Base-by-base conservation (phyloP, 148 eudicot genomes). In the Chenopodium suecicum region DNA sequence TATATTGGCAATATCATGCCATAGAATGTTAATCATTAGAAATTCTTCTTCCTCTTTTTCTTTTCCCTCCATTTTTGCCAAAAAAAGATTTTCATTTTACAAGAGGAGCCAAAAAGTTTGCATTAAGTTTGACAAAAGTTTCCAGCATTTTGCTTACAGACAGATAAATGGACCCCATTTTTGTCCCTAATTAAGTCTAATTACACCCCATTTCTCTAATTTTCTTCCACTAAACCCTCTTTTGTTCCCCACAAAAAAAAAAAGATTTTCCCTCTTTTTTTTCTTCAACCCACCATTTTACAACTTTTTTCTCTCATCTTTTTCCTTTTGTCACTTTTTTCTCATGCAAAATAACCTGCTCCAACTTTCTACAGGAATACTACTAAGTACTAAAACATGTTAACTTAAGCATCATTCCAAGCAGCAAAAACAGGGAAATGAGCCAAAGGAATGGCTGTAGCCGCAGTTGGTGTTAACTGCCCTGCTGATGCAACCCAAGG, bases 381-480 rank as follows among this genome's bases (percentile, higher is more conserved):
- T 27, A 56, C 1, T 19, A 37, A 34, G 37, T 34, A 34, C 37
- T 34, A 34, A 63, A 63, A 37, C 70, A 23, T 64, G 8, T 75
- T 81, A 34, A 34, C 37, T 34, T 34, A 89, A 60, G 88, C 76
- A 81, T 92, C 93, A 80, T 79, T 82, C 94, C 95, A 93, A 23
- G 93, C 90, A 47, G 95, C 92, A 84, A 93, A 91, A 27, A 89
- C 82, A 32, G 98, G 97, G 71, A 85, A 78, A 74, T 89, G 88
- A 87, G 92, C 83, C 87, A 89, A 78, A 76, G 91, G 52, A 34
- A 89, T 80, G 66, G 66, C 66, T 0, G 89, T 84, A 78, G 77
- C 79, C 0, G 87, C 66, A 0, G 87, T 84, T 81, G 87, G 82
- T 82, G 83, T 83, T 19, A 85, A 70, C 78, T 86, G 90, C 6